phyloP scores from a whole-genome alignment of 1,284 basidiomycete species.

The Meripilus lineatus region DNA sequence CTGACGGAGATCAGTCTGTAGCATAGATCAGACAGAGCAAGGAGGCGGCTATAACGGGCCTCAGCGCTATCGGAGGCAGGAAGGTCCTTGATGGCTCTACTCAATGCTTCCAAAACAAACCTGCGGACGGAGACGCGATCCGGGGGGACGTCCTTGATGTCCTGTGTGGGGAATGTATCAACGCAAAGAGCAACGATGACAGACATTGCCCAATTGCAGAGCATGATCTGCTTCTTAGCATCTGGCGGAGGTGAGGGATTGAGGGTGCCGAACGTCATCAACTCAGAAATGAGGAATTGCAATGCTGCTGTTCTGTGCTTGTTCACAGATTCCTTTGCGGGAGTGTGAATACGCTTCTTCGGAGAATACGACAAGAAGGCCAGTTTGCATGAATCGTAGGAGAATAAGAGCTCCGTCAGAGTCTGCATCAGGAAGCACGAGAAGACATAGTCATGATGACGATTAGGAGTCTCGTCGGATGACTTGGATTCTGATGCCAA shows the following conservation, averaged over 20 bases:
- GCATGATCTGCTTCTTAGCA: constrained; percentile 51
- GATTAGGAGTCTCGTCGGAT: constrained; percentile 2
- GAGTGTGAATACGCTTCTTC: constrained; percentile 60
- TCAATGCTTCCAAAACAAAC: constrained; percentile 85
- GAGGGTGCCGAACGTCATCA: constrained; percentile 75
- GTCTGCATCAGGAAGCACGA: constrained; percentile 89
- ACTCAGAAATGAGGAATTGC: constrained; percentile 72
- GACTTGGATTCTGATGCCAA: neutral
- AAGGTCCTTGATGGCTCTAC: constrained; percentile 83
- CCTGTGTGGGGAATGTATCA: constrained; percentile 64
- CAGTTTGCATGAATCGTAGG: constrained; percentile 88
- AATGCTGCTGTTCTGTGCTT: constrained; percentile 65
- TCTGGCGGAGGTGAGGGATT: constrained; percentile 51
- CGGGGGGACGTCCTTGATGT: constrained; percentile 71
- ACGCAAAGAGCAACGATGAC: constrained; percentile 90
- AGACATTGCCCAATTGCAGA: constrained; percentile 90
- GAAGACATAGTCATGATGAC: constrained; percentile 52
- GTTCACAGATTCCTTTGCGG: constrained; percentile 51
- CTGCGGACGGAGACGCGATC: constrained; percentile 87
- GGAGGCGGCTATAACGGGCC: constrained; percentile 82
- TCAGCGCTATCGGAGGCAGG: constrained; percentile 65
- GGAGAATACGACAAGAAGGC: constrained; percentile 80
- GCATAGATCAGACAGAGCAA: constrained; percentile 86
- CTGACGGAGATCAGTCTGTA: constrained; percentile 84
- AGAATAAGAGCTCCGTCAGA: constrained; percentile 89